Percentiles rank a stretch among this genome's conserved stretches.
Evolutionary conservation across 2,329 filamentous ascomycete genomes (phyloP).

Genomic region (Penicillium oxalicum): DNA sequence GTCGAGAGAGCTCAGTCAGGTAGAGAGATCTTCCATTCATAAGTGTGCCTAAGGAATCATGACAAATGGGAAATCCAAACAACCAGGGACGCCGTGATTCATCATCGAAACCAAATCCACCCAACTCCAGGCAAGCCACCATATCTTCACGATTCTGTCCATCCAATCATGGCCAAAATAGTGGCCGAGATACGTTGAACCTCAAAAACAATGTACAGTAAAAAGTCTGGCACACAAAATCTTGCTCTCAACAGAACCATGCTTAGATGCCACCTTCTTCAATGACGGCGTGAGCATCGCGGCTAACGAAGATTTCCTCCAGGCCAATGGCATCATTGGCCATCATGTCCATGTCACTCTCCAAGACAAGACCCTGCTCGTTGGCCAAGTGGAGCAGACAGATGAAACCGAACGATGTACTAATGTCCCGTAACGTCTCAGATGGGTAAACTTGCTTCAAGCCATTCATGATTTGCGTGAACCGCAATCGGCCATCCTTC

Average conservation of each 20-base stretch:
- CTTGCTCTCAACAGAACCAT: neutral
- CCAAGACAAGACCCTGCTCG: slow-evolving; percentile 79
- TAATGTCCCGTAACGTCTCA: slow-evolving; percentile 85
- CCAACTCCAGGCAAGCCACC: slow-evolving; percentile 18
- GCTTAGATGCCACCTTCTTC: slow-evolving; percentile 30
- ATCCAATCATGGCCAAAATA: slow-evolving; percentile 17
- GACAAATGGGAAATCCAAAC: slow-evolving; percentile 1
- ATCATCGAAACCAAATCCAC: slow-evolving; percentile 12
- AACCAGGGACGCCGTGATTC: slow-evolving; percentile 15
- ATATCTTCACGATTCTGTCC: slow-evolving; percentile 12
- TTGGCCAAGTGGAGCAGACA: slow-evolving; percentile 86
- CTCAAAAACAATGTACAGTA: slow-evolving; percentile 15
- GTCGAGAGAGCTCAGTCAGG: too few relatives aligned
- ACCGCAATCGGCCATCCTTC: slow-evolving; percentile 60
- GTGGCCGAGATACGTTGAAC: slow-evolving; percentile 6
- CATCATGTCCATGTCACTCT: slow-evolving; percentile 45
- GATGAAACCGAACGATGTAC: slow-evolving; percentile 89
- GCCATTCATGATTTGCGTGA: slow-evolving; percentile 87
- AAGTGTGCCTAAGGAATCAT: slow-evolving; percentile 3
- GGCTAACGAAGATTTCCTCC: slow-evolving; percentile 42
- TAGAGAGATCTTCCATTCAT: neutral
- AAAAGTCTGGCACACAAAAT: neutral
- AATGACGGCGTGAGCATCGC: slow-evolving; percentile 36
- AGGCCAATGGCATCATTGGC: slow-evolving; percentile 27
- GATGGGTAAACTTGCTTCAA: slow-evolving; percentile 81